These are phyloP conservation scores for Lithohypha guttulata DNA, from an alignment of 2,329 filamentous ascomycete genomes.

Conservation along the genomic window DNA sequence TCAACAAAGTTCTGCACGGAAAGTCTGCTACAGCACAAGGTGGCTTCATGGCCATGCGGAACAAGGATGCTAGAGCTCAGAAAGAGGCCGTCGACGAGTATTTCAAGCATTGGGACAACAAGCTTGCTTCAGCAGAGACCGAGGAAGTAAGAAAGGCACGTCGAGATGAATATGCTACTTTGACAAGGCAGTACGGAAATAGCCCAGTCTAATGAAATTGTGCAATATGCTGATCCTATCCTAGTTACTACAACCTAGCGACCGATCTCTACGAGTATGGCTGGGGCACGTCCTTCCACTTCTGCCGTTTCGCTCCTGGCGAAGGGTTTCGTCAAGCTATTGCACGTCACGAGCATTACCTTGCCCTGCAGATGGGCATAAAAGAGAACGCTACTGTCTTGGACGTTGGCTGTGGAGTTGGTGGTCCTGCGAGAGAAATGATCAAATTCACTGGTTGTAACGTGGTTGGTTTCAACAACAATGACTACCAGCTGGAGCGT, in stretches of 20 bases:
- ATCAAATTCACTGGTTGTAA: conserved; percentile 88
- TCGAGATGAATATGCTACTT: conserved; percentile 77
- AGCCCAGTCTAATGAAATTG: no score
- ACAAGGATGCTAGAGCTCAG: conserved; percentile 69
- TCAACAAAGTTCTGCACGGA: conserved; percentile 81
- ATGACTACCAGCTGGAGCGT: conserved; percentile 96
- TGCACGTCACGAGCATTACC: conserved; percentile 94
- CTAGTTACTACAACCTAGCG: conserved; percentile 90
- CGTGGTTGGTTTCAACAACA: conserved; percentile 92
- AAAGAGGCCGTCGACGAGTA: conserved; percentile 79
- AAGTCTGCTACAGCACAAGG: conserved; percentile 58
- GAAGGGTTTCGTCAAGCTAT: conserved; percentile 87
- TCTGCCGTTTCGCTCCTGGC: conserved; percentile 80
- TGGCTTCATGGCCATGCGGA: conserved; percentile 72
- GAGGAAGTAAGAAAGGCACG: conserved; percentile 69
- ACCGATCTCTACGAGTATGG: conserved; percentile 95
- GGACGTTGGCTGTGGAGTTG: conserved; percentile 94
- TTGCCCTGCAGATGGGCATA: conserved; percentile 79
- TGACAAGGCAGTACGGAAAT: conserved; percentile 85
- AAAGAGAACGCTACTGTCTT: conserved; percentile 79
- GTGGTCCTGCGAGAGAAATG: conserved; percentile 89
- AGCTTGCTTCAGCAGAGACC: conserved; percentile 68
- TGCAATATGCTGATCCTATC: conserved; percentile 15
- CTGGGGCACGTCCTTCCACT: conserved; percentile 95
- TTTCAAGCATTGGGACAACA: conserved; percentile 95